Evolutionary conservation across 192 early-diverging fungal species (phyloP).

Genomic region (Mortierella antarctica): DNA sequence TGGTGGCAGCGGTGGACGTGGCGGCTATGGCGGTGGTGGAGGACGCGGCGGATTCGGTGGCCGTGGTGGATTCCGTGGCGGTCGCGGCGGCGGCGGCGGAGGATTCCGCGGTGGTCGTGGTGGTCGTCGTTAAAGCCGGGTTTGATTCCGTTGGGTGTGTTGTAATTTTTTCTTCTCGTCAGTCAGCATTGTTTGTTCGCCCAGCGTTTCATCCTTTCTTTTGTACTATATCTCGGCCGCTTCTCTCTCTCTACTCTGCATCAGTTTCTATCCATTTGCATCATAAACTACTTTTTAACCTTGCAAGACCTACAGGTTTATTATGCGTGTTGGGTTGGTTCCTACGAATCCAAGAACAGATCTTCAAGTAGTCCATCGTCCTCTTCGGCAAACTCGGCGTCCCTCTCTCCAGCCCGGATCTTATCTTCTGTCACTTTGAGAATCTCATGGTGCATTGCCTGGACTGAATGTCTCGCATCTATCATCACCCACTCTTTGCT

Average conservation of each 20-base stretch:
- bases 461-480: conserved; percentile 28
- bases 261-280: too few relatives aligned
- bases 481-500: conserved; percentile 60
- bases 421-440: conserved; percentile 20
- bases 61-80: conserved; percentile 51
- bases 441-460: conserved; percentile 32
- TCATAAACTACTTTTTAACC: too few relatives aligned
- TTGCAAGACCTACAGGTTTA: too few relatives aligned
- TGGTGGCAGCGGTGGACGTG: conserved; percentile 57
- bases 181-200: too few relatives aligned
- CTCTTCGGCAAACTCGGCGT: conserved; percentile 21
- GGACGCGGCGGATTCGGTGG: conserved; percentile 56
- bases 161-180: too few relatives aligned
- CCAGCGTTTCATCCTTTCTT: neutral
- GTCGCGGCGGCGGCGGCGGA: conserved; percentile 55
- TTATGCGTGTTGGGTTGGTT: too few relatives aligned
- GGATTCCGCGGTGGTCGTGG: conserved; percentile 56
- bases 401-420: conserved; percentile 20
- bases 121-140: conserved; percentile 47
- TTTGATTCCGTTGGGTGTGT: neutral
- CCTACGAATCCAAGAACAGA: conserved; percentile 17
- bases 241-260: too few relatives aligned
- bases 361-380: conserved; percentile 26
- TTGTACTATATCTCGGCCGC: neutral
- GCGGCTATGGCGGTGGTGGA: conserved; percentile 55